Evolutionary conservation across 768 basidiomycete genomes (phyloP), one percentile per base, ranked within the genome.

Genomic region (Coprinopsis marcescibilis): DNA sequence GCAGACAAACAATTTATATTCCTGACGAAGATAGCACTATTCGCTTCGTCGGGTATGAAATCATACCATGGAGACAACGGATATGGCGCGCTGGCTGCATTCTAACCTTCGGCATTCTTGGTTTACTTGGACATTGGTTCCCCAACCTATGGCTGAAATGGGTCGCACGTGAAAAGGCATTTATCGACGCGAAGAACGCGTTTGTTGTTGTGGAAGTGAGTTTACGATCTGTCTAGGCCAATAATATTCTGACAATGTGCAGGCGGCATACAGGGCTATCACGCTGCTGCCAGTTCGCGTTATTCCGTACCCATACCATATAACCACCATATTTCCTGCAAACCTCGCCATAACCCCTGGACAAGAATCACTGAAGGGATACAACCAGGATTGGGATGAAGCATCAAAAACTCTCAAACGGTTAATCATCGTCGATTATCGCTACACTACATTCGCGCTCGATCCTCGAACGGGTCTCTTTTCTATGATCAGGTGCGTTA

Each of bases 141-240:
- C 96, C 96, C 46, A 78, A 75, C 4, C 53, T 93, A 21, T 97
- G 96, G 96, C 77, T 98, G 42, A 79, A 79, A 23, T 94, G 85
- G 78, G 86, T 89, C 17, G 80, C 90, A 1, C 73, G 68, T 36
- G 89, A 94, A 63, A 89, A 78, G 44, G 85, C 86, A 17, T 99
- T 98, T 57, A 78, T 80, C 39, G 68, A 88, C 46, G 70, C 81
- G 7, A 63, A 66, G 27, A 66, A 79, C 53, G 89, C 88, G 3
- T 85, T 91, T 55, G 75, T 96, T 32, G 87, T 94, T 14, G 82
- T 95, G 29, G 93, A 99, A 80, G 94, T 96, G 54, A 49, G 84
- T 25, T 4, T 15, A 36, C 42, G 32, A 21, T 29, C 30, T 43
- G 43, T 41, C 50, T 30, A 27, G 44, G 20, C 45, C 53, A 52